Evolutionary conservation across 352 stramenopile species (phyloP).

Genomic region (Globisporangium cederbergense): DNA sequence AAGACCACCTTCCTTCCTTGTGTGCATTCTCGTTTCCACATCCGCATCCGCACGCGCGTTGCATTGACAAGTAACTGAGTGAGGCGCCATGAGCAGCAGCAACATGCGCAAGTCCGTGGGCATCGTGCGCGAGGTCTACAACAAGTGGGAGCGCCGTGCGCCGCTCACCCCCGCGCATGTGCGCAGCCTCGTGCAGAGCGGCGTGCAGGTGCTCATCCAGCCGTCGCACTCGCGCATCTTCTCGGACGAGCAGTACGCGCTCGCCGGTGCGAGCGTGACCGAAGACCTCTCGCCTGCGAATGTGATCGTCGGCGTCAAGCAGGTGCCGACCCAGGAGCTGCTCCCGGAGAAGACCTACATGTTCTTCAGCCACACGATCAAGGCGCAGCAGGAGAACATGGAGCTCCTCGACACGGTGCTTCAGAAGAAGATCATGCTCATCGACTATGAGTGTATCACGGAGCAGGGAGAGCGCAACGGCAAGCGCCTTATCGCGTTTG

Average conservation of each 20-base stretch:
- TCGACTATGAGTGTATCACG: slow-evolving; percentile 97
- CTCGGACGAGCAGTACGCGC: slow-evolving; percentile 89
- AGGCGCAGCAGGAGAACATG: slow-evolving; percentile 97
- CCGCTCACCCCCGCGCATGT: slow-evolving; percentile 91
- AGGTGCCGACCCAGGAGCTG: slow-evolving; percentile 81
- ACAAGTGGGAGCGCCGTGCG: slow-evolving; percentile 94
- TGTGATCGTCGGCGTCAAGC: slow-evolving; percentile 95
- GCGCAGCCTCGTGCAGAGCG: slow-evolving; percentile 67
- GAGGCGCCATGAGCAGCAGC: slow-evolving; percentile 9
- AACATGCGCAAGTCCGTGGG: slow-evolving; percentile 67
- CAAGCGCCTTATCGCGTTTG: slow-evolving; percentile 92
- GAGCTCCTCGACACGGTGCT: slow-evolving; percentile 90
- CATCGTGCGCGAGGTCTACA: slow-evolving; percentile 93
- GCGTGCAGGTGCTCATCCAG: slow-evolving; percentile 92
- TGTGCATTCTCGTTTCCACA: slow-evolving; percentile 1
- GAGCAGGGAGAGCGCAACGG: slow-evolving; percentile 70
- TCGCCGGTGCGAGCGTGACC: slow-evolving; percentile 83
- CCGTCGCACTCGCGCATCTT: slow-evolving; percentile 91
- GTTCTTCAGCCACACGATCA: slow-evolving; percentile 98
- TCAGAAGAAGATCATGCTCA: slow-evolving; percentile 89
- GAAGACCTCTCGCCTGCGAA: slow-evolving; percentile 88
- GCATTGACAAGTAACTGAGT: too few relatives aligned
- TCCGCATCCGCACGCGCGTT: neutral
- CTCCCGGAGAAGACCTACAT: slow-evolving; percentile 93
- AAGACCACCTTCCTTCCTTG: neutral